Conservation (phyloP, 2,329 filamentous ascomycete species). For the Aspergillus brasiliensis region DNA sequence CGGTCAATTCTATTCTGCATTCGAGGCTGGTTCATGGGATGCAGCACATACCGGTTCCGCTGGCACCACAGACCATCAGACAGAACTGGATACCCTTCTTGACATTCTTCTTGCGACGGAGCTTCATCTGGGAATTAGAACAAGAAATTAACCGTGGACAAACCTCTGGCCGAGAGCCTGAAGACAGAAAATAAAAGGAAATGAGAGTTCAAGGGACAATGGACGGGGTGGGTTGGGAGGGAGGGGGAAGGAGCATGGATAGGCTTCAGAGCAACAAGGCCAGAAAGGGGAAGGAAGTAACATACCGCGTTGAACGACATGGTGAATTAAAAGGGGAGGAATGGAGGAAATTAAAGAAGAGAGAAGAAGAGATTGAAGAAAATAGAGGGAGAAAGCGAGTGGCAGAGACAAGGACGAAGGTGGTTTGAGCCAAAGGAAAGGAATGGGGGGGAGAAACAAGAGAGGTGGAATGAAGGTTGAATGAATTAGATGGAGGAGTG, state of each 20-base stretch:
- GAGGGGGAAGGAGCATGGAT: conserved; percentile 11
- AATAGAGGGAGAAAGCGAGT: conserved; percentile 23
- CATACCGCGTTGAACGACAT: conserved; percentile 59
- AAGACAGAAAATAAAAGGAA: background rate
- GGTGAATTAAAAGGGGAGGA: conserved; percentile 37
- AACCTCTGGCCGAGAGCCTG: background rate
- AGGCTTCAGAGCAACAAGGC: conserved; percentile 20
- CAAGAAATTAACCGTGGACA: conserved; percentile 13
- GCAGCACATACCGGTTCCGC: conserved; percentile 78
- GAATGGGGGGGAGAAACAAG: conserved; percentile 7
- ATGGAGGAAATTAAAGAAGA: conserved; percentile 21
- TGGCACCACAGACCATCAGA: conserved; percentile 99
- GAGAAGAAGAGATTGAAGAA: conserved; percentile 24
- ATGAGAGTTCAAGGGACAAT: conserved; percentile 13
- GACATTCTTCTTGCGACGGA: conserved; percentile 99
- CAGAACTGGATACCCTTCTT: conserved; percentile 99
- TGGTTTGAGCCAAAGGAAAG: conserved; percentile 12
- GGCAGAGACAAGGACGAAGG: conserved; percentile 20
- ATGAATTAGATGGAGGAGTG: conserved; percentile 12
- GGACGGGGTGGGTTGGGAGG: conserved; percentile 20
- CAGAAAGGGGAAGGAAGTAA: conserved; percentile 33
- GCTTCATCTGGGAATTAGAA: conserved; percentile 70
- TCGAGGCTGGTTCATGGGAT: conserved; percentile 4
- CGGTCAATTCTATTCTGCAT: conserved; percentile 18
- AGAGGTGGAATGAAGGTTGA: conserved; percentile 9